Base-by-base conservation (phyloP, 1,139 yeast species). In the Saccharomyces hybrid region DNA sequence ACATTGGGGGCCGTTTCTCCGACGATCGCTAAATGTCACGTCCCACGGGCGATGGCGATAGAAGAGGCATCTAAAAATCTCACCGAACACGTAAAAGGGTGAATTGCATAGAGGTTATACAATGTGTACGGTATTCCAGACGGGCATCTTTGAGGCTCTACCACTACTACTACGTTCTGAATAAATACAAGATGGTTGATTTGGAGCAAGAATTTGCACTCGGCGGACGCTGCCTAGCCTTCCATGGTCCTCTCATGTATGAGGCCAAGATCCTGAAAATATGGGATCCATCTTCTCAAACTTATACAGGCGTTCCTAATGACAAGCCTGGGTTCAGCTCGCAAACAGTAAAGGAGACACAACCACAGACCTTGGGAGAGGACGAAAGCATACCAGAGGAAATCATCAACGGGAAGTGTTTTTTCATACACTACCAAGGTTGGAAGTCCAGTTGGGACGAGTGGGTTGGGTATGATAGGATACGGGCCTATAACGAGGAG, bases 401-500 rank as follows among this genome's bases (percentile, higher is more conserved):
- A 2, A 66, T 78, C 42, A 64, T 63, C 38, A 70, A 68, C 29
- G 64, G 72, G 52, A 69, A 74, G 54, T 77, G 83, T 55, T 91
- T 82, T 70, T 84, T 76, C 60, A 81, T 93, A 8, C 99, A 93
- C 68, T 93, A 93, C 71, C 88, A 85, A 64, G 98, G 99, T 2
- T 93, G 99, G 99, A 93, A 90, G 65, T 73, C 84, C 23, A 84
- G 91, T 59, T 91, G 97, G 97, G 98, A 93, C 68, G 99, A 93
- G 69, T 93, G 99, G 99, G 95, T 93, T 0, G 79, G 82, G 0
- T 71, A 73, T 8, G 84, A 81, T 51, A 75, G 98, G 46, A 79
- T 91, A 9, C 73, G 88, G 66, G 85, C 82, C 60, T 77, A 78
- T 66, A 87, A 79, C 52, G 86, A 83, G 48, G 95, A 85, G 60